A percentile compares a stretch with the other conserved stretches of the same genome.
These are phyloP conservation scores for Cyberlindnera nakhonratchasimensis DNA, from an alignment of 805 yeast genomes.

Conservation along the genomic window DNA sequence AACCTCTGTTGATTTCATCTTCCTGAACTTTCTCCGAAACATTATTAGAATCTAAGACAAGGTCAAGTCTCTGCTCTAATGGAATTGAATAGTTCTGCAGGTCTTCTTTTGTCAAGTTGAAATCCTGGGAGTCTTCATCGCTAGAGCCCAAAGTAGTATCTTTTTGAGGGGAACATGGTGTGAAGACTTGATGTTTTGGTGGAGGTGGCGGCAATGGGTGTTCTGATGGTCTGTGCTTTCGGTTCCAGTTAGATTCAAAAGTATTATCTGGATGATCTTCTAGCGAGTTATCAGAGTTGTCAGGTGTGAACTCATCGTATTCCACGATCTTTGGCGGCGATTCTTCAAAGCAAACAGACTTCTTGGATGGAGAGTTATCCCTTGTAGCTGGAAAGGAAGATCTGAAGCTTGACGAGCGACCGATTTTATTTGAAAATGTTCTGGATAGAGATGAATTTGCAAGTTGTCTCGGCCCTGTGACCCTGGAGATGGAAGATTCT, in stretches of 20 bases:
- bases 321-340: conserved; percentile 38
- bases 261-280: conserved; percentile 16
- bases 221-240: conserved; percentile 12
- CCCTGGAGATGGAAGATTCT: conserved; percentile 26
- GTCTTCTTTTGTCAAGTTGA: conserved; percentile 28
- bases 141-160: conserved; percentile 25
- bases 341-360: conserved; percentile 36
- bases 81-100: conserved; percentile 28
- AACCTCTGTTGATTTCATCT: conserved; percentile 25
- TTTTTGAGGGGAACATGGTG: conserved; percentile 24
- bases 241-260: conserved; percentile 29
- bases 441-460: conserved; percentile 22
- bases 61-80: conserved; percentile 43
- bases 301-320: conserved; percentile 30
- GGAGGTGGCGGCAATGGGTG: conserved; percentile 39
- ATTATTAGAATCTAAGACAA: conserved; percentile 33
- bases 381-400: conserved; percentile 15
- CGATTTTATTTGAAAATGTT: conserved; percentile 19
- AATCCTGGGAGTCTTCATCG: conserved; percentile 28
- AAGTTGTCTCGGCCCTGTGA: conserved; percentile 31
- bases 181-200: conserved; percentile 28
- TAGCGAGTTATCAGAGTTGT: conserved; percentile 24
- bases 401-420: conserved; percentile 17
- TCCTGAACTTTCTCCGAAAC: conserved; percentile 23
- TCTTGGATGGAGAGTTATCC: conserved; percentile 33